These are phyloP conservation scores for Tolypocladium guangdongense DNA, from an alignment of 2,329 filamentous ascomycete genomes.

Conservation along the genomic window DNA sequence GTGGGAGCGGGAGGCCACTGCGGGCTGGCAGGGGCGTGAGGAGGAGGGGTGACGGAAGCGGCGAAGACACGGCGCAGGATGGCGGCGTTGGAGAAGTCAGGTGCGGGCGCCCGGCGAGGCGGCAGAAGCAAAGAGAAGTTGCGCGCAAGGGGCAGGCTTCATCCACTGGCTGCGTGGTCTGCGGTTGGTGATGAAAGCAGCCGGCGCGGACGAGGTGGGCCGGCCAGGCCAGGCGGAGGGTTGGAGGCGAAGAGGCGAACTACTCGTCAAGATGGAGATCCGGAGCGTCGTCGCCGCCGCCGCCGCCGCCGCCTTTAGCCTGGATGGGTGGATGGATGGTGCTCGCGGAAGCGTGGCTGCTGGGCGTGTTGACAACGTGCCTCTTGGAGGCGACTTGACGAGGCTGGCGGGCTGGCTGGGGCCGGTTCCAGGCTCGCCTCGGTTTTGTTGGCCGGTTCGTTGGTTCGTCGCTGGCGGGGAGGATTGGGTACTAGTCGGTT, in stretches of 20 bases:
- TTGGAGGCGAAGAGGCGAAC: neutral
- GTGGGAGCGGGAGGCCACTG: neutral
- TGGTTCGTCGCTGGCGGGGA: neutral
- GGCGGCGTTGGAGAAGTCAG: neutral
- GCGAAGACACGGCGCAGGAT: neutral
- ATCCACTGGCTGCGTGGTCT: too few species aligned
- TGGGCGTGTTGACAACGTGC: neutral
- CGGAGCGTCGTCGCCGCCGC: neutral
- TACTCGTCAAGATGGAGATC: neutral
- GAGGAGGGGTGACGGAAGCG: neutral
- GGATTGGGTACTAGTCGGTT: too few species aligned
- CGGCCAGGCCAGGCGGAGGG: neutral
- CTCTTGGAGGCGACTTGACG: neutral
- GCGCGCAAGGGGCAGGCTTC: too few species aligned
- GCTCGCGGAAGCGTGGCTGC: neutral
- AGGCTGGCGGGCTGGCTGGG: neutral
- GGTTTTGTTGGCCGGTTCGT: too few species aligned
- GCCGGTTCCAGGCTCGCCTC: neutral
- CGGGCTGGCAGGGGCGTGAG: neutral
- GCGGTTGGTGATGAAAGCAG: too few species aligned
- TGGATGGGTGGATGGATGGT: neutral
- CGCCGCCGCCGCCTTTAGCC: neutral
- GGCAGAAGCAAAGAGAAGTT: neutral
- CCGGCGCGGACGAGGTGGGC: neutral
- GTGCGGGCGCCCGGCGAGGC: neutral